These are phyloP conservation scores for Penicillium odoratum DNA, from an alignment of 495 filamentous ascomycete species.

Conservation along the genomic window DNA sequence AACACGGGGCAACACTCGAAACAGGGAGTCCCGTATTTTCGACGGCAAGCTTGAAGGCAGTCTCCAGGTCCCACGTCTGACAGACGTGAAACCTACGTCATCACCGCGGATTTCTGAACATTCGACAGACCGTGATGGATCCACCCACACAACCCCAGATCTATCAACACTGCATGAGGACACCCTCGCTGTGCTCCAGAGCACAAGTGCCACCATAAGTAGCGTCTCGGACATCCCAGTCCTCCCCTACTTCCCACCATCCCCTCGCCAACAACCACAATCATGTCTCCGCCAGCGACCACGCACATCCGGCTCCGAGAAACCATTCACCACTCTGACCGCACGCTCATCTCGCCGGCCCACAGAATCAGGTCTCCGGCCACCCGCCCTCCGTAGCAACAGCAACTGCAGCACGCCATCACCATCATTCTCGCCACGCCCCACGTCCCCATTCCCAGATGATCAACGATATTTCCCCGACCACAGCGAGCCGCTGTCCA, in stretches of 20 bases:
- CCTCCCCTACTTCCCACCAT: slow-evolving; percentile 23
- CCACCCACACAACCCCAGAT: slow-evolving; percentile 3
- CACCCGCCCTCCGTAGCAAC: slow-evolving; percentile 31
- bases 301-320: slow-evolving; percentile 30
- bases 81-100: slow-evolving; percentile 11
- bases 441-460: slow-evolving; percentile 19
- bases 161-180: slow-evolving; percentile 7
- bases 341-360: slow-evolving; percentile 14
- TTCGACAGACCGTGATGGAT: slow-evolving; percentile 9
- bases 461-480: slow-evolving; percentile 24
- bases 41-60: slow-evolving; percentile 17
- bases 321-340: slow-evolving; percentile 13
- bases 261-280: slow-evolving; percentile 11
- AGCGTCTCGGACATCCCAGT: slow-evolving; percentile 31
- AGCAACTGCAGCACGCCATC: slow-evolving; percentile 30
- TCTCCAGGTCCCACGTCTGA: slow-evolving; percentile 13
- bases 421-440: slow-evolving; percentile 22
- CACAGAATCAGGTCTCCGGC: slow-evolving; percentile 25
- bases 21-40: slow-evolving; percentile 18
- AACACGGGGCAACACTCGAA: slow-evolving; percentile 21
- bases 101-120: slow-evolving; percentile 5
- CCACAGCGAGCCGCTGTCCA: slow-evolving; percentile 20
- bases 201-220: slow-evolving; percentile 23
- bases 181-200: not conserved
- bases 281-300: slow-evolving; percentile 24